Evolutionary conservation across 495 filamentous ascomycete genomes (phyloP), one percentile per base, ranked within the genome.

Genomic region (Platismatia glauca): DNA sequence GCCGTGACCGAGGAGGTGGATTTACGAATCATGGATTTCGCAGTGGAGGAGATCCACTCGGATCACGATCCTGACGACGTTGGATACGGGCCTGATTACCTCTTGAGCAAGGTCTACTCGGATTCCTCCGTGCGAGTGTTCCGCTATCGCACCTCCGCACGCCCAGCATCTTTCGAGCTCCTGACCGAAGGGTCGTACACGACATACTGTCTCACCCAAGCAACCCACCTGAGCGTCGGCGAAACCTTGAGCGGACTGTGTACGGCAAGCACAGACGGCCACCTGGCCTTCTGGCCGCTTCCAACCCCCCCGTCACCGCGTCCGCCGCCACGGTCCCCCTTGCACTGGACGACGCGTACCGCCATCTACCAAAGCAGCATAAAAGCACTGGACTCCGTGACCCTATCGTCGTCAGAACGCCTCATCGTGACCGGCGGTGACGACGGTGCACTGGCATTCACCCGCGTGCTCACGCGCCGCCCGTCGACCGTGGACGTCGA

Each of bases 341-440:
- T n/a, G 12, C 22, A 41, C 12, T 34, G 37, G 48, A 55, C 29
- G 1, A 43, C 4, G 9, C 48, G 18, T 12, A 27, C 15, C 38
- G 78, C 74, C 62, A 69, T 91, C 46, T 91, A 95, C 66, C 89
- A 92, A 64, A 92, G 80, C 72, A 84, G 85, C 57, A 80, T 94
- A 68, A 91, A 91, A 71, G 73, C 77, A 4, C 72, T 87, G 5
- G 74, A 75, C 34, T 34, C 63, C 20, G 27, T 61, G 5, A 12
- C 46, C 13, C 57, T 85, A 33, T 70, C 79, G 7, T 61, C 67
- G 4, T 60, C 61, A 0, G 61, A 68, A 1, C 79, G 76, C 35
- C 39, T 93, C 12, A 64, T 93, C 22, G 70, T 86, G n/a, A 87
- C 88, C 0, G 90, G 88, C 20, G 89, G 92, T 7, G 92, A 97